Percentiles rank a stretch among this genome's conserved stretches.
These are phyloP conservation scores for Alternaria gansuensis DNA, from an alignment of 2,329 filamentous ascomycete genomes.

Conservation along the genomic window DNA sequence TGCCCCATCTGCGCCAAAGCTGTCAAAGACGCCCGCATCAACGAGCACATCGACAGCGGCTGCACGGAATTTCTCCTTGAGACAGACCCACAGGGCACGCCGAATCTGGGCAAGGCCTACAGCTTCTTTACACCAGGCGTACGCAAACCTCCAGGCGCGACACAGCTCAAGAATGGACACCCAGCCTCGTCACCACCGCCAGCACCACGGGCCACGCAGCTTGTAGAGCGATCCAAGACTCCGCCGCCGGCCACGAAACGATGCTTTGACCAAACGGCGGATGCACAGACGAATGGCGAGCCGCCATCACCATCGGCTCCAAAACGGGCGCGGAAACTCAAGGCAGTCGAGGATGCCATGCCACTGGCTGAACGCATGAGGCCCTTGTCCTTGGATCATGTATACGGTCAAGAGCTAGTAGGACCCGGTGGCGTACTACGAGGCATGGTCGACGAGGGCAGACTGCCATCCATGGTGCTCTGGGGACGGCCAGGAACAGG, in stretches of 20 bases:
- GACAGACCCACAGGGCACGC: constrained; percentile 40
- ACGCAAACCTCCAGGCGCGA: constrained; percentile 48
- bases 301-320: constrained; percentile 53
- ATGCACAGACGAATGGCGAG: constrained; percentile 31
- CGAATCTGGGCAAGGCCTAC: constrained; percentile 50
- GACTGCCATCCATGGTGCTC: constrained; percentile 92
- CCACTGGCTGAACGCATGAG: constrained; percentile 95
- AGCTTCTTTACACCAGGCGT: constrained; percentile 65
- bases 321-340: constrained; percentile 66
- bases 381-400: constrained; percentile 81
- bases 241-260: constrained; percentile 42
- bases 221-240: constrained; percentile 36
- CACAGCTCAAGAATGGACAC: constrained; percentile 32
- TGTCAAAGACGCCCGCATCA: constrained; percentile 79
- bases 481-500: constrained; percentile 81
- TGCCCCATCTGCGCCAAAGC: constrained; percentile 83
- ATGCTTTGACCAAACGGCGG: constrained; percentile 30
- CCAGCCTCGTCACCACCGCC: constrained; percentile 34
- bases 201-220: constrained; percentile 20
- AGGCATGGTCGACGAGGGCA: constrained; percentile 82
- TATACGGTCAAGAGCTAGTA: constrained; percentile 91
- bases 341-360: constrained; percentile 71
- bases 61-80: constrained; percentile 75
- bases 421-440: constrained; percentile 84
- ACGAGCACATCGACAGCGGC: constrained; percentile 86